Conservation (phyloP, 352 stramenopile genomes). For the Globisporangium recalcitrans region DNA sequence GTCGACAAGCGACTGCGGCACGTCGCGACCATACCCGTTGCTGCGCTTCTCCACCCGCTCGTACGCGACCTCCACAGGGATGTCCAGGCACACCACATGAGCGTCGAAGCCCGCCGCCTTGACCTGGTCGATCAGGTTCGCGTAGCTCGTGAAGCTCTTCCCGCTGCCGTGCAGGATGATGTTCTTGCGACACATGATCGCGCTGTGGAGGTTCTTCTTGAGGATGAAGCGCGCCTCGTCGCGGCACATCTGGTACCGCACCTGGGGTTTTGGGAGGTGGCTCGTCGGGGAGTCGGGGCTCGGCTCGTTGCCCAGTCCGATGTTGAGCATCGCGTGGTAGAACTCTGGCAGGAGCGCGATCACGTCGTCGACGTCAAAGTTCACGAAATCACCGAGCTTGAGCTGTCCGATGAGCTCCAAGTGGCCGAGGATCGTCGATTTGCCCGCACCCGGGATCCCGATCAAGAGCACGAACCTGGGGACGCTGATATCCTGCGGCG, state of each 20-base stretch:
- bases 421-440: constrained; percentile 74
- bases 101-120: constrained; percentile 61
- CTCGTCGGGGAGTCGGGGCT: constrained; percentile 14
- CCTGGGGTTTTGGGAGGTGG: constrained; percentile 42
- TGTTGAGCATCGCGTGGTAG: constrained; percentile 80
- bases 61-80: constrained; percentile 56
- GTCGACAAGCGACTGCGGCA: constrained; percentile 61
- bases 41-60: constrained; percentile 62
- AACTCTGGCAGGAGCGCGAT: constrained; percentile 77
- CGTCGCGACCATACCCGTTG: constrained; percentile 62
- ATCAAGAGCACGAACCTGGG: constrained; percentile 71
- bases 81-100: constrained; percentile 76
- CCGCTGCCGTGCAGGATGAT: constrained; percentile 77
- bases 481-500: constrained; percentile 42
- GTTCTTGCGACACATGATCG: constrained; percentile 74
- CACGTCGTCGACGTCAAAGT: constrained; percentile 79
- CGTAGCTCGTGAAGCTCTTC: constrained; percentile 67
- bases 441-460: constrained; percentile 60
- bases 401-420: constrained; percentile 63
- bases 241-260: constrained; percentile 71
- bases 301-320: constrained; percentile 62
- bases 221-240: constrained; percentile 80
- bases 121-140: constrained; percentile 56
- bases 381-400: constrained; percentile 73
- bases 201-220: constrained; percentile 71